Percentiles rank a stretch among this genome's conserved stretches.
Evolutionary conservation across 2,329 filamentous ascomycete genomes (phyloP).

Genomic region (Neofusicoccum kwambonambiense): DNA sequence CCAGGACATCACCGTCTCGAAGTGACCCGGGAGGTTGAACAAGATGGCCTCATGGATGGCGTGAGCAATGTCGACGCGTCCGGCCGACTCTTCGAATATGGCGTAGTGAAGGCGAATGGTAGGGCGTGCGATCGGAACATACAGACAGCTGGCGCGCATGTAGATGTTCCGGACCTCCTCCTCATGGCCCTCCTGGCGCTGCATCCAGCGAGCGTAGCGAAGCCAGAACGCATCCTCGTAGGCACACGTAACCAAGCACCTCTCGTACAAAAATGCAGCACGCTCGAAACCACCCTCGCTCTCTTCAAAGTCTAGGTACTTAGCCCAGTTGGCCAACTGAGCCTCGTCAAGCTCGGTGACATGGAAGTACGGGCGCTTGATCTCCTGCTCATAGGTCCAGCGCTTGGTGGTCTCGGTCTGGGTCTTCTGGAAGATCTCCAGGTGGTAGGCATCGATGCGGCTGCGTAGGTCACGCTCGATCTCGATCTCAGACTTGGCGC

Average conservation of each 20-base stretch:
- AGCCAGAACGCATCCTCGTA: conserved; percentile 98
- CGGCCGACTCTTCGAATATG: conserved; percentile 83
- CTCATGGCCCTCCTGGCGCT: conserved; percentile 72
- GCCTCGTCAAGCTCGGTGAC: conserved; percentile 86
- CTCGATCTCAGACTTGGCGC: conserved; percentile 67
- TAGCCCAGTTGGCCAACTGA: conserved; percentile 87
- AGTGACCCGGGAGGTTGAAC: conserved; percentile 70
- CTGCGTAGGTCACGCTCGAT: conserved; percentile 78
- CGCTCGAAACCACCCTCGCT: conserved; percentile 73
- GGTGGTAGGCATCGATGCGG: conserved; percentile 77
- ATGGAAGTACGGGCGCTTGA: conserved; percentile 96
- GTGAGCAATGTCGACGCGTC: conserved; percentile 72
- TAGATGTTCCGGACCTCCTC: conserved; percentile 93
- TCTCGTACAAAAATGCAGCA: conserved; percentile 83
- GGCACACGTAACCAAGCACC: conserved; percentile 87
- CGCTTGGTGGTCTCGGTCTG: conserved; percentile 87
- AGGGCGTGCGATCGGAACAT: conserved; percentile 81
- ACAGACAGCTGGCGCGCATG: conserved; percentile 78
- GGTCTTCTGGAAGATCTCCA: conserved; percentile 76
- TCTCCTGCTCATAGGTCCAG: conserved; percentile 91
- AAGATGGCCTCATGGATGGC: conserved; percentile 84
- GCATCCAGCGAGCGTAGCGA: conserved; percentile 95
- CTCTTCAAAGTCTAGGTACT: conserved; percentile 96
- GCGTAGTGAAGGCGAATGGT: conserved; percentile 87
- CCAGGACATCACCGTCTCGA: conserved; percentile 85